These are phyloP conservation scores for Halophytophthora batemanensis DNA, from an alignment of 352 stramenopile genomes.

Conservation along the genomic window DNA sequence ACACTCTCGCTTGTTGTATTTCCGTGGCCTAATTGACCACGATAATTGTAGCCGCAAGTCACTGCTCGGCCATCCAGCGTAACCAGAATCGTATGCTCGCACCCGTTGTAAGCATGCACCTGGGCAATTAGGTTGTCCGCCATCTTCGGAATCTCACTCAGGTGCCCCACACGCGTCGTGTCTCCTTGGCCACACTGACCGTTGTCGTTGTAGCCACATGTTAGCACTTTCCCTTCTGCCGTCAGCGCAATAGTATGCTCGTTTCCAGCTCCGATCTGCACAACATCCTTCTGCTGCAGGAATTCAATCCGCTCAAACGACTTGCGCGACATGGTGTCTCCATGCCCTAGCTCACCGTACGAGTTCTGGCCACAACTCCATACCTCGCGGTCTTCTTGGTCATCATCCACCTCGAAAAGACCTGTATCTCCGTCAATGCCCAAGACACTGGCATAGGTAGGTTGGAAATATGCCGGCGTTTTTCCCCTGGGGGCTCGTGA, in stretches of 20 bases:
- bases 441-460: background rate
- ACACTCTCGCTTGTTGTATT: conserved; percentile 84
- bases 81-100: conserved; percentile 89
- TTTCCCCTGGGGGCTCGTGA: conserved; percentile 11
- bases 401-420: conserved; percentile 22
- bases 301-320: conserved; percentile 72
- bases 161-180: conserved; percentile 68
- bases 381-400: conserved; percentile 77
- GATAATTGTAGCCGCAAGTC: conserved; percentile 93
- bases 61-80: conserved; percentile 71
- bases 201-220: conserved; percentile 94
- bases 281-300: conserved; percentile 72
- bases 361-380: conserved; percentile 95
- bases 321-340: conserved; percentile 86
- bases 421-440: conserved; percentile 1
- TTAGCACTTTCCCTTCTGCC: conserved; percentile 72
- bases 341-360: conserved; percentile 91
- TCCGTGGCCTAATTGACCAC: conserved; percentile 89
- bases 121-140: conserved; percentile 48
- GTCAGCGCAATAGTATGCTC: conserved; percentile 89
- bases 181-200: conserved; percentile 90
- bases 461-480: background rate
- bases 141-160: conserved; percentile 75
- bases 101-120: conserved; percentile 93
- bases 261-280: conserved; percentile 89